Evolutionary conservation across 129 eudicot genomes (phyloP).

Genomic region (Flaveria ramosissima): DNA sequence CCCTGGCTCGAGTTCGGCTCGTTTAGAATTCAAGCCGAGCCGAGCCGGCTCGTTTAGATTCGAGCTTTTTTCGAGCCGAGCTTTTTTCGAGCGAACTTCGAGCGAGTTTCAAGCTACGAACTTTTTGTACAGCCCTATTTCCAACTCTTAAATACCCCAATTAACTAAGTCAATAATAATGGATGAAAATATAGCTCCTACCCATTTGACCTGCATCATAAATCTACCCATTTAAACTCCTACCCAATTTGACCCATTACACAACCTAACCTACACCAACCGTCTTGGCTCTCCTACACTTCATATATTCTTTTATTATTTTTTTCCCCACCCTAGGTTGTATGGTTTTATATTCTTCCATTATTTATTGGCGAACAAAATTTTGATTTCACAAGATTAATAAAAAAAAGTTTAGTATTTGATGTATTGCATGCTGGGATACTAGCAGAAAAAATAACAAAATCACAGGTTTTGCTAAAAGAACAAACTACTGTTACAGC

Average conservation of each 20-base stretch:
- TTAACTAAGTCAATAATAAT: too few species aligned
- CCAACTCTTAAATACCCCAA: too few species aligned
- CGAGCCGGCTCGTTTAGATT: too few species aligned
- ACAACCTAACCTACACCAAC: background rate
- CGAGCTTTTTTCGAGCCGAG: too few species aligned
- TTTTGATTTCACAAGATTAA: slow-evolving; percentile 8
- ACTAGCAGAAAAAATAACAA: background rate
- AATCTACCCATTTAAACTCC: too few species aligned
- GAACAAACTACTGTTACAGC: slow-evolving; percentile 19
- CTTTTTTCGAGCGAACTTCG: too few species aligned
- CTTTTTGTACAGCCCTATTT: too few species aligned
- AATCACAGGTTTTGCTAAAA: background rate
- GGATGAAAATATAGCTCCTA: background rate
- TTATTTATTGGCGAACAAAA: background rate
- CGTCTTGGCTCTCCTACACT: background rate
- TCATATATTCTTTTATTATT: slow-evolving; percentile 12
- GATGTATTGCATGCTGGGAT: background rate
- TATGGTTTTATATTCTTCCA: slow-evolving; percentile 11
- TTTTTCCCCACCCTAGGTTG: background rate
- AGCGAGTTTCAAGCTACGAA: too few species aligned
- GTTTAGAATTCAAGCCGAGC: too few species aligned
- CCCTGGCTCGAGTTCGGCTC: too few species aligned
- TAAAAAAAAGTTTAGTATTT: background rate
- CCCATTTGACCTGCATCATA: background rate
- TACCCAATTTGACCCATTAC: background rate